Base-by-base conservation (phyloP, 306 rosid genomes). In the Vicia sativa region DNA sequence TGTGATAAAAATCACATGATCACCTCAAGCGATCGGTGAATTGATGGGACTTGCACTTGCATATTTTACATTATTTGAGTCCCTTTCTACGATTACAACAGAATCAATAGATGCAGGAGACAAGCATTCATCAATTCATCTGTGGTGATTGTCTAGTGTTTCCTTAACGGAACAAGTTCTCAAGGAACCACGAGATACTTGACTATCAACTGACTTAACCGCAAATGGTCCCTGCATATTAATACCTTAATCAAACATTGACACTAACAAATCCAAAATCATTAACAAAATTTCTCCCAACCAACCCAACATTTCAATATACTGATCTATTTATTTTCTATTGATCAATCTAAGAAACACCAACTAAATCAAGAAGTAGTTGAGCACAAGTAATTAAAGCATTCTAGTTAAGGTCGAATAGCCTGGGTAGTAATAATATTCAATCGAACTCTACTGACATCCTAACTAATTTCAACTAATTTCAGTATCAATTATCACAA, bases 61-160 rank as follows among this genome's bases (percentile, higher is more conserved):
- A 69, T 74, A 89, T 72, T 77, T 89, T 14, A 81, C 91, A 77
- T 73, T 85, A 79, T 83, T 87, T n/a, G 87, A 74, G 74, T 91
- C 96, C 70, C 90, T 82, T 78, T 86, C 96, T 7, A 82, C 91
- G 75, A 93, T 83, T 28, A 90, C 96, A 68, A 86, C 96, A 10
- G 97, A 93, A 85, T 88, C 98, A 12, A 88, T 87, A 70, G 95
- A 90, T 0, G 84, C 91, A 11, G 99, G 96, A 5, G 97, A 90
- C 86, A 88, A 76, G 76, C 86, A 82, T 68, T 87, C 98, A 42
- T 87, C 95, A 62, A 89, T 86, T 80, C 89, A 74, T 76, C 0
- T 91, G 48, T 68, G 87, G 83, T 70, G 92, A 73, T 85, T 82
- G 42, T 87, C 98, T 60, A 84, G 46, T 1, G 89, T 58, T 49